Evolutionary conservation across 139 green algal genomes (phyloP), one percentile per base, ranked within the genome.

Genomic region (Volvox reticuliferus): DNA sequence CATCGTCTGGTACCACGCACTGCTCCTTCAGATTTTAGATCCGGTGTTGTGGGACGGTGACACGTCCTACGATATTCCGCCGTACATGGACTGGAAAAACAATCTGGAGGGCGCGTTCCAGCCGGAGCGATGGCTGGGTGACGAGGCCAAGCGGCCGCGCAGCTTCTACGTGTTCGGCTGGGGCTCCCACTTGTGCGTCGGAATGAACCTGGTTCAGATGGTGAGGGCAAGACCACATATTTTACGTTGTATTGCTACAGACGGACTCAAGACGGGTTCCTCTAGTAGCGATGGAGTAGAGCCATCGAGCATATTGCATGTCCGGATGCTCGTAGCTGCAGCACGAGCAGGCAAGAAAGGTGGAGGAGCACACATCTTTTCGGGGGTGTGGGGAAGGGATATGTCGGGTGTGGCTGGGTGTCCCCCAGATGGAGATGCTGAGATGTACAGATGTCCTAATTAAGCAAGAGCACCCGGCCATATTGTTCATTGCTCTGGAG

Each of bases 51-150:
- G 87, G 91, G 77, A 90, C 32, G 88, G 87, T 19, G 16, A 77
- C 85, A 75, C 77, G 35, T 28, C 24, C 71, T 61, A 0, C 44
- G 24, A 33, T 21, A n/a, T 93, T 33, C 87, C 91, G 2, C 36
- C 82, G 0, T 87, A 93, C 88, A 93, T 93, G 91, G 91, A 93
- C 82, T 93, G 82, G 82, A 50, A 32, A n/a, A 37, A 63, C 73
- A 86, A 89, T 63, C 35, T 93, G 16, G 68, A 79, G 44, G 82
- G 5, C 1, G 91, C 88, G 12, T 93, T 92, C 44, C 81, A 75
- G 32, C 91, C 91, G 1, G 79, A 88, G 82, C 37, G 91, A 21
- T 93, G 91, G 91, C 76, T 93, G 76, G 28, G 79, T 22, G 79
- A 62, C 35, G 73, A 79, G 24, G 21, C 3, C 30, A 79, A 63